Percentiles rank a stretch among this genome's conserved stretches.
Evolutionary conservation across 345 rosid genomes (phyloP).

Genomic region (Raphanus raphanistrum): DNA sequence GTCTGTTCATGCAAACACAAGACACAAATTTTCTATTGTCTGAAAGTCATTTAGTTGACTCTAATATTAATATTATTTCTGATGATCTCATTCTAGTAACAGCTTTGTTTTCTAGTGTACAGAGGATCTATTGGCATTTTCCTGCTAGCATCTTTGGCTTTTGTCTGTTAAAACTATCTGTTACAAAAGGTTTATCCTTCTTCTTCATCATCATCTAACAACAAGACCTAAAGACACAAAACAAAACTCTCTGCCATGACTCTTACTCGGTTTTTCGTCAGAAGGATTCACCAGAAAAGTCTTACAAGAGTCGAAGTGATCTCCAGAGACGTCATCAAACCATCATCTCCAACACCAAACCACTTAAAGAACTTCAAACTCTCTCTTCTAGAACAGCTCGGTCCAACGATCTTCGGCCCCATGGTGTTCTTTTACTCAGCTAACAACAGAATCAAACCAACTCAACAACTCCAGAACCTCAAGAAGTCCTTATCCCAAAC

Average conservation of each 20-base stretch:
- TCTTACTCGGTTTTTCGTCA: conserved; percentile 10
- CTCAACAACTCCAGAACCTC: conserved; percentile 26
- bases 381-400: conserved; percentile 48
- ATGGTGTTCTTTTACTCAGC: conserved; percentile 41
- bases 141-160: conserved; percentile 29
- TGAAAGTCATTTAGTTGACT: not conserved
- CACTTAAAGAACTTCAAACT: conserved; percentile 31
- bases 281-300: conserved; percentile 29
- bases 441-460: conserved; percentile 1
- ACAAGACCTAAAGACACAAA: not conserved
- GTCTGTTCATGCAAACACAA: conserved; percentile 20
- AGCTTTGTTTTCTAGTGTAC: conserved; percentile 23
- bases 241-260: conserved; percentile 11
- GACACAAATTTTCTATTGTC: not conserved
- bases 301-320: conserved; percentile 24
- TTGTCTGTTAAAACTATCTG: conserved; percentile 17
- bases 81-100: not conserved
- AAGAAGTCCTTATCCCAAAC: conserved; percentile 47
- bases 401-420: conserved; percentile 38
- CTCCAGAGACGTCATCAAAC: conserved; percentile 46
- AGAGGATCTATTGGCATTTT: conserved; percentile 19
- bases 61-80: not conserved
- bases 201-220: not conserved
- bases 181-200: not conserved
- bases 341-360: conserved; percentile 47